A percentile compares a stretch with the other conserved stretches of the same genome.
phyloP scores from a whole-genome alignment of 2,329 filamentous ascomycete species.

The Ophiosphaerella korrae region DNA sequence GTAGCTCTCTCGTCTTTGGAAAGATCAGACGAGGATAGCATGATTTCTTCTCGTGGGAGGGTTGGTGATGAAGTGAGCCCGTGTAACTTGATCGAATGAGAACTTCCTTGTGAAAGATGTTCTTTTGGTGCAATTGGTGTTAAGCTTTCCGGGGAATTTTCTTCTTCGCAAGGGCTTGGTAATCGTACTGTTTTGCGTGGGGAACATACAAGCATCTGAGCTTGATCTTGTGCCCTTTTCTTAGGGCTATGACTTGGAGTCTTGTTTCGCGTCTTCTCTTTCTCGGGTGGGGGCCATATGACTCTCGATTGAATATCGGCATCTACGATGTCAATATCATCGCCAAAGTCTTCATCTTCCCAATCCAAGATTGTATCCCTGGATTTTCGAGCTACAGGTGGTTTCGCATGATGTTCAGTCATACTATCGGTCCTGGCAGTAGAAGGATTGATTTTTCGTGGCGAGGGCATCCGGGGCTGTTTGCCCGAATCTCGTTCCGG shows the following conservation, averaged over 20 bases:
- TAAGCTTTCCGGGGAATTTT: conserved; percentile 10
- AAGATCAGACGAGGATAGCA: conserved; percentile 29
- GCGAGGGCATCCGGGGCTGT: conserved; percentile 27
- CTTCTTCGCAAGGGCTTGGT: conserved; percentile 18
- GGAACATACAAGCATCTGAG: conserved; percentile 30
- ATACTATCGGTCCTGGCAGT: neutral
- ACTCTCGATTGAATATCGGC: conserved; percentile 15
- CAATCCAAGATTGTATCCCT: conserved; percentile 35
- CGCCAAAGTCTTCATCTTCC: conserved; percentile 39
- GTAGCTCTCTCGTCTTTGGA: conserved; percentile 30
- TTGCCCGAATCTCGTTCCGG: conserved; percentile 39
- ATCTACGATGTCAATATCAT: conserved; percentile 34
- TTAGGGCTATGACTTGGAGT: conserved; percentile 14
- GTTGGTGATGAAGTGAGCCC: conserved; percentile 6
- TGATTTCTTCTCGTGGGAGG: conserved; percentile 1
- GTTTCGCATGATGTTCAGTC: conserved; percentile 7
- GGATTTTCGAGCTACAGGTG: conserved; percentile 21
- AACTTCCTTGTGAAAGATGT: conserved; percentile 16
- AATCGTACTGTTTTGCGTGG: conserved; percentile 27
- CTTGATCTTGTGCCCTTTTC: conserved; percentile 8
- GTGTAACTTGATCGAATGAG: conserved; percentile 16
- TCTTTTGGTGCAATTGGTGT: conserved; percentile 26
- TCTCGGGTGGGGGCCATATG: conserved; percentile 14
- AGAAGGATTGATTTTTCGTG: conserved; percentile 8
- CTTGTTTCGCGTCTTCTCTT: conserved; percentile 15